phyloP scores from a whole-genome alignment of 2,329 filamentous ascomycete species.

The Fragosphaeria purpurea region DNA sequence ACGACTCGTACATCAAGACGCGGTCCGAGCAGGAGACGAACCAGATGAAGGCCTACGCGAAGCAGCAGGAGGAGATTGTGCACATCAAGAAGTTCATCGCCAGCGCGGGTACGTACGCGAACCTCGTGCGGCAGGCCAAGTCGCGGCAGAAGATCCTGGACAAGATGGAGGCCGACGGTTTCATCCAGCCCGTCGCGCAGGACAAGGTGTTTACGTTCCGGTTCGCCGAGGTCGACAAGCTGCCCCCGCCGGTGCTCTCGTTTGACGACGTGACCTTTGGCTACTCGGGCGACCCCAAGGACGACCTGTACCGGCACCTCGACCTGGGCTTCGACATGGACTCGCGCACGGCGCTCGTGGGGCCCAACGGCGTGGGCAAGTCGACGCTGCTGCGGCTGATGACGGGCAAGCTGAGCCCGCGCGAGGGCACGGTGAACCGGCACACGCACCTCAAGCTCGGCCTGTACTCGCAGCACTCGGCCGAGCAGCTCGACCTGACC shows the following conservation, averaged over 20 bases:
- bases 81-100: conserved; percentile 99
- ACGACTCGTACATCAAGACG: conserved; percentile 96
- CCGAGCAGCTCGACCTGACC: conserved; percentile 94
- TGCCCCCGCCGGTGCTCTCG: conserved; percentile 92
- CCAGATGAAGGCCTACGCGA: conserved; percentile 97
- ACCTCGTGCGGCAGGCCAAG: conserved; percentile 97
- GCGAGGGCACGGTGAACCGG: conserved; percentile 67
- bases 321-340: conserved; percentile 99
- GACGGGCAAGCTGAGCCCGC: conserved; percentile 88
- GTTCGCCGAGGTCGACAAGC: conserved; percentile 97
- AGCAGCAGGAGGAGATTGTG: conserved; percentile 97
- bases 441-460: conserved; percentile 99
- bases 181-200: conserved; percentile 79
- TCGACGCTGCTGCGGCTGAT: conserved; percentile 92
- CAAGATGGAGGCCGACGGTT: conserved; percentile 99
- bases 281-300: conserved; percentile 79
- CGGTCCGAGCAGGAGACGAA: conserved; percentile 89
- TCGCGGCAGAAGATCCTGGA: conserved; percentile 99
- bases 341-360: conserved; percentile 90
- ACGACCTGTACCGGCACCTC: conserved; percentile 92
- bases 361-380: conserved; percentile 98
- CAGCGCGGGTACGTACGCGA: conserved; percentile 98
- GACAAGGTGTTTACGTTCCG: conserved; percentile 95
- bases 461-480: conserved; percentile 96
- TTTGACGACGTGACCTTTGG: conserved; percentile 98